Percentiles rank a stretch among this genome's conserved stretches.
Conservation (phyloP, 2,329 filamentous ascomycete species). For the Mariannaea sp. region DNA sequence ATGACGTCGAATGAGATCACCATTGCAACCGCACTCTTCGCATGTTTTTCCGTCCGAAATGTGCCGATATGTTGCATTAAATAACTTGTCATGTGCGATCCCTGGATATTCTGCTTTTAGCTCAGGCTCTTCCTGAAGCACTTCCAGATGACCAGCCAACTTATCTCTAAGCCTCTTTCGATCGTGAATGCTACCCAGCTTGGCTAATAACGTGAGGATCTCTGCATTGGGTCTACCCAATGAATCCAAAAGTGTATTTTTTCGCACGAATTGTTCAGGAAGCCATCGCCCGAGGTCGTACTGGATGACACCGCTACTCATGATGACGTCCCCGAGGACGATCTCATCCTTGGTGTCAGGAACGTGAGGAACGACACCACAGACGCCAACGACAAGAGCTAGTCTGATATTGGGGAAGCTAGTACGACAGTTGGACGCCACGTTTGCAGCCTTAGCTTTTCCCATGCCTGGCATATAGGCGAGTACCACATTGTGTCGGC, state of each 20-base stretch:
- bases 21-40: background rate
- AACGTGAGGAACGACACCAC: conserved; percentile 27
- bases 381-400: conserved; percentile 6
- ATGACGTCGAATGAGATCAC: background rate
- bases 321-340: conserved; percentile 36
- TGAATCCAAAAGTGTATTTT: conserved; percentile 27
- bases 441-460: background rate
- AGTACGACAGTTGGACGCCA: background rate
- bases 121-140: background rate
- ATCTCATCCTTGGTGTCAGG: conserved; percentile 17
- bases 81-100: background rate
- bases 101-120: background rate
- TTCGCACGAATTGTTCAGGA: conserved; percentile 26
- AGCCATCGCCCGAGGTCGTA: conserved; percentile 38
- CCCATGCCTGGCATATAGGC: conserved; percentile 6
- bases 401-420: conserved; percentile 2
- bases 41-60: background rate
- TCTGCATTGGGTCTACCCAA: conserved; percentile 28
- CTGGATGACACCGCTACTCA: conserved; percentile 37
- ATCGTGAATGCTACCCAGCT: conserved; percentile 10
- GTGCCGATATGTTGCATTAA: background rate
- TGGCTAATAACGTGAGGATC: conserved; percentile 34
- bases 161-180: conserved; percentile 6
- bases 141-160: background rate
- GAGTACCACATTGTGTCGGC: background rate